Percentiles rank a stretch among this genome's conserved stretches.
These are phyloP conservation scores for Globisporangium spinosum DNA, from an alignment of 352 stramenopile species.

Conservation along the genomic window DNA sequence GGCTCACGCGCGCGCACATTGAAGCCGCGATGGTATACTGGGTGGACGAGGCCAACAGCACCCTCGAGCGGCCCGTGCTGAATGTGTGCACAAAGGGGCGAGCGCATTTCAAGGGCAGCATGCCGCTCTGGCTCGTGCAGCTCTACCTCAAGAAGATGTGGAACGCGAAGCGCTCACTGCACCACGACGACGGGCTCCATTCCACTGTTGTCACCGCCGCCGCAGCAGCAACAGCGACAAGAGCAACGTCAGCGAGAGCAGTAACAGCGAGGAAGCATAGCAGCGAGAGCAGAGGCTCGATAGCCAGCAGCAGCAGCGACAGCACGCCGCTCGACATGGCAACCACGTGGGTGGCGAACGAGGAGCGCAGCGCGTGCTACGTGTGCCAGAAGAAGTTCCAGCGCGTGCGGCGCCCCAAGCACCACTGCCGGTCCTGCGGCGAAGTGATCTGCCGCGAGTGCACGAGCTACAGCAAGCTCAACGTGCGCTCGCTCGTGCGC, in stretches of 20 bases:
- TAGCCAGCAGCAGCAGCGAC: neutral
- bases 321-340: constrained; percentile 49
- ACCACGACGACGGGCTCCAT: constrained; percentile 22
- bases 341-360: constrained; percentile 56
- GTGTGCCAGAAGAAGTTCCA: constrained; percentile 68
- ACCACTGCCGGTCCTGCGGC: constrained; percentile 72
- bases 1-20: constrained; percentile 58
- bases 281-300: neutral
- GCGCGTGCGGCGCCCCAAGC: constrained; percentile 48
- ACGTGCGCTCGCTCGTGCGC: constrained; percentile 25
- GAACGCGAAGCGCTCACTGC: constrained; percentile 28
- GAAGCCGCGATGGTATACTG: constrained; percentile 68
- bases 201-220: neutral
- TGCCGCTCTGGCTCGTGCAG: constrained; percentile 54
- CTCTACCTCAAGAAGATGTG: constrained; percentile 63
- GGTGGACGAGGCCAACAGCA: constrained; percentile 34
- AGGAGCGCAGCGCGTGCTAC: constrained; percentile 42
- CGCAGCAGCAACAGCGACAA: neutral
- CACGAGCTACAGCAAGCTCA: constrained; percentile 42
- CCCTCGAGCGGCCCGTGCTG: constrained; percentile 25
- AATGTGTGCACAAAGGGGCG: constrained; percentile 60
- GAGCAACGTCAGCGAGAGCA: neutral
- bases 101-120: constrained; percentile 54
- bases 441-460: constrained; percentile 61
- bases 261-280: neutral